These are phyloP conservation scores for Penicillium sp. DNA, from an alignment of 2,329 filamentous ascomycete species.

Conservation along the genomic window DNA sequence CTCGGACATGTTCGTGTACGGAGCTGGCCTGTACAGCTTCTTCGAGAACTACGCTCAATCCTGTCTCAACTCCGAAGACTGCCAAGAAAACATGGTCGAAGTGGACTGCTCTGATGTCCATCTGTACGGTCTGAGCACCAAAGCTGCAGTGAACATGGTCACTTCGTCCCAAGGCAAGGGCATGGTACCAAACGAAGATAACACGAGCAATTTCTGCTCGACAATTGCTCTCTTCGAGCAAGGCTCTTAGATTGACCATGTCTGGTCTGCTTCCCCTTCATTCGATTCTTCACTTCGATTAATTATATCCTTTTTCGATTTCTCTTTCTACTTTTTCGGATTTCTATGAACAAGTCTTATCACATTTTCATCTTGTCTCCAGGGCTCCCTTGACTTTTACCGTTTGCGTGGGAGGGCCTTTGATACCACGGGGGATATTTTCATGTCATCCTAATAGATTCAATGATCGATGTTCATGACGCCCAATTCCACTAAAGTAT, in stretches of 20 bases:
- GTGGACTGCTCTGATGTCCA: constrained; percentile 60
- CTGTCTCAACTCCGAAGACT: constrained; percentile 62
- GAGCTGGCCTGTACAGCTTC: constrained; percentile 73
- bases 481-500: no score
- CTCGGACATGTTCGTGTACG: constrained; percentile 61
- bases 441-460: no score
- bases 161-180: constrained; percentile 39
- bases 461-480: no score
- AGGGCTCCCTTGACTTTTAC: no score
- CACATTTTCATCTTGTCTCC: background rate
- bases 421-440: no score
- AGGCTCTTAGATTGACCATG: constrained; percentile 7
- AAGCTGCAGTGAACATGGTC: constrained; percentile 69
- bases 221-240: constrained; percentile 43
- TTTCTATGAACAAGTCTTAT: no score
- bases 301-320: background rate
- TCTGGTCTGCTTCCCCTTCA: background rate
- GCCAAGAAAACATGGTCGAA: constrained; percentile 72
- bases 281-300: background rate
- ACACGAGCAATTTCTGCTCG: constrained; percentile 41
- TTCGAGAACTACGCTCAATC: constrained; percentile 73
- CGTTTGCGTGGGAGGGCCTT: no score
- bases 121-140: constrained; percentile 66
- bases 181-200: constrained; percentile 38
- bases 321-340: background rate